Evolutionary conservation across 768 basidiomycete genomes (phyloP), one percentile per base, ranked within the genome.

Genomic region (Botryobasidium botryosum): DNA sequence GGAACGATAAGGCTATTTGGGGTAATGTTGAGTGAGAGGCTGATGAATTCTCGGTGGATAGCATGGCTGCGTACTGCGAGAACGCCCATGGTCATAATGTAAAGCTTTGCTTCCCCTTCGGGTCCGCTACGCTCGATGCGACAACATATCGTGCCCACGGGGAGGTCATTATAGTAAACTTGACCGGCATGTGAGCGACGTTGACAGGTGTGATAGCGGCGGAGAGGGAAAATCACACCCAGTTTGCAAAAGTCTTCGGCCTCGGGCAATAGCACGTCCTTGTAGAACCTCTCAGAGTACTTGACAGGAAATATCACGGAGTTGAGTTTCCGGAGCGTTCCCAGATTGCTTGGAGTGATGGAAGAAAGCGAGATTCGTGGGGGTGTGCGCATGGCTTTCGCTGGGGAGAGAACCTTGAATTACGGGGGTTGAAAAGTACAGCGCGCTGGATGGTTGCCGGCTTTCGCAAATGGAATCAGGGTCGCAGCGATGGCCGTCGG

Each of bases 91-190:
- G 88, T 91, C 79, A 88, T 85, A 57, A 90, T 69, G 63, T 91
- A 91, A 48, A 85, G 62, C 38, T 68, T 66, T 35, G 62, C 65
- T 52, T 67, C 61, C 36, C 64, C 70, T 54, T 72, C 68, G 55
- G 74, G 72, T 18, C 43, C 28, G 41, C 25, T 40, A 44, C 4
- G 31, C 61, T 92, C 87, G 49, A 88, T 61, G 47, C 84, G 74
- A 64, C 82, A 86, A 60, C 83, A 87, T 55, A 90, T 72, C 4
- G 77, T 84, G 48, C 88, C 87, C 50, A 91, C 78, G 37, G 88
- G 85, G 46, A 92, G 68, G 64, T 92, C 87, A 64, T 88, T 90
- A 64, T 80, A 90, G 63, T 88, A 90, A 39, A 90, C 88, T 88
- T 53, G 36, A 17, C 10, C n/a, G 25, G 32, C 24, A 42, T 23